Evolutionary conservation across 495 filamentous ascomycete genomes (phyloP), one percentile per base, ranked within the genome.

Genomic region (Staphylotrichum longicolle): DNA sequence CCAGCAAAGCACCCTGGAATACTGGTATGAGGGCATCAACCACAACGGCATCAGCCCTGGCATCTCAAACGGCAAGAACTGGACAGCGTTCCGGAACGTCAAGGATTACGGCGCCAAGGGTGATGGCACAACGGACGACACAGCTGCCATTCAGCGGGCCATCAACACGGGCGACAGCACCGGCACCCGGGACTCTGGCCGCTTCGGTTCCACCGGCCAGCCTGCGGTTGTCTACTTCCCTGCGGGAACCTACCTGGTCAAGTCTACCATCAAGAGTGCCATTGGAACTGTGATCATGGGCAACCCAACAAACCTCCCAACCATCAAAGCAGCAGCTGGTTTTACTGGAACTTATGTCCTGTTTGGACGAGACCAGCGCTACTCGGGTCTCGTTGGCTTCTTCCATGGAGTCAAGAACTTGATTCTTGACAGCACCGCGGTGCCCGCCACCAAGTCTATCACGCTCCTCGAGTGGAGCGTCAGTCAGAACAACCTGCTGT

Each of bases 381-480:
- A 27, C 45, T 20, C 45, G 5, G 45, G 45, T 20, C 45, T 47
- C 15, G 9, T 47, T 20, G 45, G 45, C n/a, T 47, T 47, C 45
- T 47, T 47, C 45, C 45, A 47, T 9, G 45, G 45, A 6, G 45
- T 47, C 45, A 47, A 47, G 45, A 47, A 47, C n/a, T n/a, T 47
- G 11, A n/a, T 47, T 5, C 45, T 47, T 7, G 45, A 47, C 15
- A 27, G n/a, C 20, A 47, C 45, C n/a, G n/a, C 45, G 20, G 45
- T 47, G 45, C 15, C 45, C 11, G 12, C 11, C 4, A 47, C n/a
- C 20, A 47, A 30, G 20, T 1, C 45, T 9, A 47, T 47, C 9
- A n/a, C 14, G 14, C 15, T 47, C 14, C 45, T 47, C 1, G 45
- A 47, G 20, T 47, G 45, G 45, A 47, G 45, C 45, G 45, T 47